Evolutionary conservation across 1,284 basidiomycete species (phyloP).

Genomic region (Cryptococcus maquisensis): DNA sequence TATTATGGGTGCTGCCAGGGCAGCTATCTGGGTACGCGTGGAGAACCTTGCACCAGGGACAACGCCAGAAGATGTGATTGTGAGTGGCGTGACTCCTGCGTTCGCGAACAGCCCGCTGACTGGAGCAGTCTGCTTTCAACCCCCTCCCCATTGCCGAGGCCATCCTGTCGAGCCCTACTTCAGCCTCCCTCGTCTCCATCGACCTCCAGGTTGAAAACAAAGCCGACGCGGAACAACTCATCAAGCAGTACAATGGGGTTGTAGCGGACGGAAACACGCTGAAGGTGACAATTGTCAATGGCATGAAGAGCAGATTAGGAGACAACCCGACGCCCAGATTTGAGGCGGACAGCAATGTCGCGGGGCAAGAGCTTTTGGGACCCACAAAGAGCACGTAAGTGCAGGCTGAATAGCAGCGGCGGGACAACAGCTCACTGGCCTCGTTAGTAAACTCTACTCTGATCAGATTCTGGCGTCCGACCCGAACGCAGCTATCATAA

Average conservation of each 20-base stretch:
- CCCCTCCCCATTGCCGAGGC: constrained; percentile 64
- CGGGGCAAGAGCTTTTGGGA: constrained; percentile 10
- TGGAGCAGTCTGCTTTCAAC: constrained; percentile 68
- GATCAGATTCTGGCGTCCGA: constrained; percentile 67
- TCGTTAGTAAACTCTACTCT: constrained; percentile 72
- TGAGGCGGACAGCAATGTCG: background rate
- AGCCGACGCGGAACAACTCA: constrained; percentile 61
- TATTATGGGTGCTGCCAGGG: constrained; percentile 69
- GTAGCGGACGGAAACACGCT: constrained; percentile 74
- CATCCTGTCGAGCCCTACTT: constrained; percentile 46
- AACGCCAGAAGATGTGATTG: constrained; percentile 73
- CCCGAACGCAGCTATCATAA: constrained; percentile 63
- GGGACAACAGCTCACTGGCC: background rate
- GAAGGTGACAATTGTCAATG: constrained; percentile 60
- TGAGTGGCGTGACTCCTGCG: constrained; percentile 34
- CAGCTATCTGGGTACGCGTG: constrained; percentile 67
- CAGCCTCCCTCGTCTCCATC: constrained; percentile 54
- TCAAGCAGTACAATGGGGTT: constrained; percentile 70
- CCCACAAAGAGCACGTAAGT: constrained; percentile 8
- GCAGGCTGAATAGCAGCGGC: background rate
- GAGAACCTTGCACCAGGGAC: constrained; percentile 70
- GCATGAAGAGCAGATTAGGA: constrained; percentile 45
- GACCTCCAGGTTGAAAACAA: constrained; percentile 68
- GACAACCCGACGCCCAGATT: background rate
- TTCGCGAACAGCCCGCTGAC: background rate